A percentile compares a stretch with the other conserved stretches of the same genome.
Conservation (phyloP, 768 basidiomycete genomes). For the Amanita muscaria region DNA sequence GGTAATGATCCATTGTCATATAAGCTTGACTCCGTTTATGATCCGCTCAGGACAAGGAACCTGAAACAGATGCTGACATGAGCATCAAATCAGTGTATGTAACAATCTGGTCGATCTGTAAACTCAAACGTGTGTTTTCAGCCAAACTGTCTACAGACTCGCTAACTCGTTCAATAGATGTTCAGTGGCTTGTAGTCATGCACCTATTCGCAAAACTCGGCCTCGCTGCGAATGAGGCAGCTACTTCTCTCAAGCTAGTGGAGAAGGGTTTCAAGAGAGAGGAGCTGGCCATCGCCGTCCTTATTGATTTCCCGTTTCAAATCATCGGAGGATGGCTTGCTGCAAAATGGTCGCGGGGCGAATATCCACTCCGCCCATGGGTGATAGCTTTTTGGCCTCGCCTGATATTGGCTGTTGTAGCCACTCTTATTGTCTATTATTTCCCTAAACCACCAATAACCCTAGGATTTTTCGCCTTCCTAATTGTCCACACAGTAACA, state of each 20-base stretch:
- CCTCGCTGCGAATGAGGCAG: conserved; percentile 89
- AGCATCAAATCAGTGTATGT: conserved; percentile 85
- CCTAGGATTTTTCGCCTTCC: conserved; percentile 66
- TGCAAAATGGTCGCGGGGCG: conserved; percentile 82
- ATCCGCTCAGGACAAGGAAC: conserved; percentile 62
- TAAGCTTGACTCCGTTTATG: not conserved
- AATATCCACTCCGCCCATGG: conserved; percentile 79
- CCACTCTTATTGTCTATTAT: conserved; percentile 70
- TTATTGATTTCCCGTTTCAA: conserved; percentile 98
- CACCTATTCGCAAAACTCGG: conserved; percentile 92
- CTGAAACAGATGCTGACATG: conserved; percentile 72
- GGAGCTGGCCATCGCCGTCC: conserved; percentile 89
- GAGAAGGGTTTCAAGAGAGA: conserved; percentile 95
- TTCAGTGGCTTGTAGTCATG: conserved; percentile 78
- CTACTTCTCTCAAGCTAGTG: conserved; percentile 86
- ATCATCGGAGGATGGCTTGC: conserved; percentile 92
- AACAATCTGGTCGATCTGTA: conserved; percentile 91
- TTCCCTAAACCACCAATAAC: conserved; percentile 78
- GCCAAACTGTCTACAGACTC: no score
- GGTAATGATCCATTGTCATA: conserved; percentile 45
- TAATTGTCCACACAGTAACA: conserved; percentile 75
- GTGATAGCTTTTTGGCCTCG: conserved; percentile 87
- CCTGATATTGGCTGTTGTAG: conserved; percentile 59
- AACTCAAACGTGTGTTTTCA: conserved; percentile 80
- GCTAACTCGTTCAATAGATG: conserved; percentile 61